Base-by-base conservation (phyloP, 257 asterid genomes). In the Knoxia roxburghii region DNA sequence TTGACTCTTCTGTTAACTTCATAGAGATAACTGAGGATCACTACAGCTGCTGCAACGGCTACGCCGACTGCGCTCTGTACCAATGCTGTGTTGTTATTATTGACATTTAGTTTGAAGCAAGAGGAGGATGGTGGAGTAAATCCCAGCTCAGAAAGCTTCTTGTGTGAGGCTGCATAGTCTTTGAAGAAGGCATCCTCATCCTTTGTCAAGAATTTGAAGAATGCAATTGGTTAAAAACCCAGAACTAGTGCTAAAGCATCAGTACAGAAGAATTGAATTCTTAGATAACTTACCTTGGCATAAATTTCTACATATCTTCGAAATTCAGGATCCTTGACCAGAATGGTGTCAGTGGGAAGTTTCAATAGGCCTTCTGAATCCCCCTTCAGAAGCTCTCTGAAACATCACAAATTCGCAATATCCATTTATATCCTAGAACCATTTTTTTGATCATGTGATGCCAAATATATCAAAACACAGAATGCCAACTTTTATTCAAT, bases 71-170 rank as follows among this genome's bases (percentile, higher is more conserved):
- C 77, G 40, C 67, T 12, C 65, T 35, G 76, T 56, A 65, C 78
- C 73, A 79, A 32, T 9, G 73, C 10, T 4, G 46, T 62, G n/a
- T 70, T 53, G 3, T 76, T 68, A 73, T 77, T 85, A 68, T 72
- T 81, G 12, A 68, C 4, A 23, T 75, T 61, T 64, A 52, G 64
- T 65, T 71, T 78, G 65, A 70, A 64, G 33, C 45, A n/a, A 8
- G 83, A 77, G 0, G 83, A 77, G 0, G 74, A 71, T 30, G 86
- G 81, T 9, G 79, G 81, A 56, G 65, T 60, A 58, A 93, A 89
- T 41, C 96, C 96, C 32, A 93, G 85, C 73, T 93, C 97, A 1
- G 97, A 89, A n/a, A 93, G 91, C 65, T 83, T 89, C 75, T 93
- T 90, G 80, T 93, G 97, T 32, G 96, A 90, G 5, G 54, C 85